These are phyloP conservation scores for Aspergillus phoenicis DNA, from an alignment of 2,329 filamentous ascomycete species.

Conservation along the genomic window DNA sequence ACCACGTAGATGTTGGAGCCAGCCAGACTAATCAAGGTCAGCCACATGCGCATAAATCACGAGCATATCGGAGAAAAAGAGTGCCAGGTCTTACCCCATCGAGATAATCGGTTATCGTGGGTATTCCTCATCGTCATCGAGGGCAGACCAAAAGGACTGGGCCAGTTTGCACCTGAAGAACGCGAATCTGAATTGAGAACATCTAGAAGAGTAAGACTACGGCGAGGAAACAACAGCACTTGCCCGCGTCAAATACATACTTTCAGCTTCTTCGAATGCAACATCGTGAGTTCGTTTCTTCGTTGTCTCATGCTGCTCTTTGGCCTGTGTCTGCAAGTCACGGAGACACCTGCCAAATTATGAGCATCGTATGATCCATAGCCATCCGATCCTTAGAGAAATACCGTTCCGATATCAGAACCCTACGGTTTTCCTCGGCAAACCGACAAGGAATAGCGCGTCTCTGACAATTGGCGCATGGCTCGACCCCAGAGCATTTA, in stretches of 20 bases:
- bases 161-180: slow-evolving; percentile 18
- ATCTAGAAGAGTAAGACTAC: not conserved
- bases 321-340: slow-evolving; percentile 28
- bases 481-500: slow-evolving; percentile 43
- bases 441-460: slow-evolving; percentile 35
- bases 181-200: not conserved
- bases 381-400: not conserved
- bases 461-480: slow-evolving; percentile 34
- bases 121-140: slow-evolving; percentile 20
- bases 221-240: not conserved
- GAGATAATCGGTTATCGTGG: slow-evolving; percentile 17
- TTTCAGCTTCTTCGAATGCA: slow-evolving; percentile 12
- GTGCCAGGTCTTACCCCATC: slow-evolving; percentile 41
- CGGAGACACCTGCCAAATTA: slow-evolving; percentile 14
- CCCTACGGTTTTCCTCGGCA: slow-evolving; percentile 28
- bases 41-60: not conserved
- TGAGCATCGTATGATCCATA: not conserved
- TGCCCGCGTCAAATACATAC: not conserved
- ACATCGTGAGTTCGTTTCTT: slow-evolving; percentile 34
- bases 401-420: slow-evolving; percentile 38
- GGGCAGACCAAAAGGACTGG: slow-evolving; percentile 21
- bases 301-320: slow-evolving; percentile 29
- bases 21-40: slow-evolving; percentile 24
- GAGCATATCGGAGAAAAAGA: slow-evolving; percentile 8
- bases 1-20: slow-evolving; percentile 28